A percentile compares a stretch with the other conserved stretches of the same genome.
phyloP scores from a whole-genome alignment of 2,329 filamentous ascomycete species.

The Fusarium sp. region DNA sequence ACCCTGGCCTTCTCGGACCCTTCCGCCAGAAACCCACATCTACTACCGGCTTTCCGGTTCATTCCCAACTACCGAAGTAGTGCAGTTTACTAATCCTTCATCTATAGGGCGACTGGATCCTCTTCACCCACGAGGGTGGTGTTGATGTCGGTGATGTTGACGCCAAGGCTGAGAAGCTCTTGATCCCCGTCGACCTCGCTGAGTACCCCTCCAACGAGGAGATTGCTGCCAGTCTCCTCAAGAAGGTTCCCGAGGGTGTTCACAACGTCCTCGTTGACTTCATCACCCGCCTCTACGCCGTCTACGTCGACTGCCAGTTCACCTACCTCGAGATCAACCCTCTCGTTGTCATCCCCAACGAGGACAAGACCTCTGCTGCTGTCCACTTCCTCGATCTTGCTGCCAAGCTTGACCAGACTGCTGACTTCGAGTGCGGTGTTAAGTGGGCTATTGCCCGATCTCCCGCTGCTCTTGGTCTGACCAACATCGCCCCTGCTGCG shows the following conservation, averaged over 20 bases:
- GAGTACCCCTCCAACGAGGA: conserved; percentile 97
- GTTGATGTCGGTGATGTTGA: conserved; percentile 99
- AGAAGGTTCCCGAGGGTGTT: conserved; percentile 93
- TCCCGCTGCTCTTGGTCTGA: conserved; percentile 87
- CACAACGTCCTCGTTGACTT: conserved; percentile 99
- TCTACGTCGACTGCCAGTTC: conserved; percentile 99
- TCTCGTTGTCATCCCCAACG: conserved; percentile 96
- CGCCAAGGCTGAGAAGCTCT: conserved; percentile 97
- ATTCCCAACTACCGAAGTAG: conserved; percentile 14
- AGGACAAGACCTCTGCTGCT: conserved; percentile 89
- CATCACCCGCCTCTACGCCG: conserved; percentile 97
- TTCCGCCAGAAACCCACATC: conserved; percentile 31
- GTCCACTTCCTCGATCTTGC: conserved; percentile 99
- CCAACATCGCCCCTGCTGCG: conserved; percentile 73
- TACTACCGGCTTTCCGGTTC: conserved; percentile 15
- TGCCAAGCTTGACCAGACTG: conserved; percentile 98
- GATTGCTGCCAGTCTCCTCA: conserved; percentile 87
- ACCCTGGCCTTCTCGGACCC: conserved; percentile 37
- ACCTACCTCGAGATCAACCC: conserved; percentile 99
- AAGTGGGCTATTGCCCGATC: conserved; percentile 99
- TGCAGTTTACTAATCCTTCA: conserved; percentile 42
- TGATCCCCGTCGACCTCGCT: conserved; percentile 95
- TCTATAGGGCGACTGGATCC: conserved; percentile 95
- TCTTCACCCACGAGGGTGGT: conserved; percentile 99
- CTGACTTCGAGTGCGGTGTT: conserved; percentile 98